Evolutionary conservation across 305 asterid species (phyloP).

Genomic region (Solanum hybrid): DNA sequence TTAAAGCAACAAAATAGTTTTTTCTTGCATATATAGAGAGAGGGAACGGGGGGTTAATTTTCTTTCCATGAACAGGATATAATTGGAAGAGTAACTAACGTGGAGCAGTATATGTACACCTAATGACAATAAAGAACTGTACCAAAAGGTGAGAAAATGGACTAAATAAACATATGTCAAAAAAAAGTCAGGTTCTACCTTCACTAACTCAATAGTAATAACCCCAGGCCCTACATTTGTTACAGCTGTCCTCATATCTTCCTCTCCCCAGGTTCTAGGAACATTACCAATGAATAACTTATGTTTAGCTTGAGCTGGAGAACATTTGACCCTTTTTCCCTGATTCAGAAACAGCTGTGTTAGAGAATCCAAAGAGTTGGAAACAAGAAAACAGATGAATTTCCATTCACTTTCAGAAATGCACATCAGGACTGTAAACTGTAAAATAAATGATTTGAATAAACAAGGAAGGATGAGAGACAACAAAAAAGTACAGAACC

Average conservation of each 20-base stretch:
- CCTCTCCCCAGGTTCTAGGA: conserved; percentile 83
- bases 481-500: background rate
- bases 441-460: background rate
- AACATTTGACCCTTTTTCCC: conserved; percentile 85
- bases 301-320: conserved; percentile 89
- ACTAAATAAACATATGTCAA: background rate
- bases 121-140: conserved; percentile 12
- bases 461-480: background rate
- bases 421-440: background rate
- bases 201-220: conserved; percentile 57
- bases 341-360: conserved; percentile 14
- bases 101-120: background rate
- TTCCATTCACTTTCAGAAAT: background rate
- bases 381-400: background rate
- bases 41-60: background rate
- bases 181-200: conserved; percentile 31
- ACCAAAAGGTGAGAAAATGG: background rate
- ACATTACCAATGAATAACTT: conserved; percentile 86
- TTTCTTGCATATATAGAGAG: background rate
- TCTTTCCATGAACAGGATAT: background rate
- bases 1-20: background rate
- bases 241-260: conserved; percentile 66
- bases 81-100: background rate
- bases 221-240: conserved; percentile 84
- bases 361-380: conserved; percentile 9